Conservation (phyloP, 176 grass and related monocot genomes). For the Poa annua region DNA sequence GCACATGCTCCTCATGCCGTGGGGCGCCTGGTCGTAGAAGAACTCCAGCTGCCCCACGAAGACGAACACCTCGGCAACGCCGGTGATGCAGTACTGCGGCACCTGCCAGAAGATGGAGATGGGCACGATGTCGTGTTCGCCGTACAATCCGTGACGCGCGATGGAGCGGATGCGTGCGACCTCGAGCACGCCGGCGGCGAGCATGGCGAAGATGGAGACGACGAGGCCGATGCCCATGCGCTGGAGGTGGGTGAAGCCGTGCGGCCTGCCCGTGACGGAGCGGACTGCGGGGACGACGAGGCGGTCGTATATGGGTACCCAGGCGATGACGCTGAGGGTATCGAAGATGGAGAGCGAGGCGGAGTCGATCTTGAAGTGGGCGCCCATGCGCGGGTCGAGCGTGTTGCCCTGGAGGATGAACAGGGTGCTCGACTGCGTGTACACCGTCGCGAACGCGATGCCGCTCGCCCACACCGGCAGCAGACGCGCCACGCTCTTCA, state of each 20-base stretch:
- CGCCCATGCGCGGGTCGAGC: too few species aligned
- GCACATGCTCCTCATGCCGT: constrained; percentile 80
- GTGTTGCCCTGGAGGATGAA: too few species aligned
- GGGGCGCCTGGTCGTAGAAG: constrained; percentile 92
- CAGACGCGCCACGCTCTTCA: constrained; percentile 86
- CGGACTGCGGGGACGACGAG: too few species aligned
- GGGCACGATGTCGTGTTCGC: constrained; percentile 33
- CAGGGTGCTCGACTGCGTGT: too few species aligned
- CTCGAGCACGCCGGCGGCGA: constrained; percentile 49
- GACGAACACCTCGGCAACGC: constrained; percentile 71
- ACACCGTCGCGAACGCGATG: too few species aligned
- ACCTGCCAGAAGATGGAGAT: constrained; percentile 92
- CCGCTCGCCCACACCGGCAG: constrained; percentile 47
- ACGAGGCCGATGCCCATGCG: background rate
- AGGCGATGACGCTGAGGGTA: too few species aligned
- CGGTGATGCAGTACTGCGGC: constrained; percentile 81
- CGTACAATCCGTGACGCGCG: constrained; percentile 55
- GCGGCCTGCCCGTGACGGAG: too few species aligned
- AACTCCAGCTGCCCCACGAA: constrained; percentile 85
- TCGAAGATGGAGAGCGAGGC: too few species aligned
- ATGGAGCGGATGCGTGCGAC: constrained; percentile 52
- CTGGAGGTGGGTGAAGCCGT: background rate
- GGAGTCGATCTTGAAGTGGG: too few species aligned
- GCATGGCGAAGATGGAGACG: background rate
- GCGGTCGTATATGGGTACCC: too few species aligned